These are phyloP conservation scores for Talaromyces proteolyticus DNA, from an alignment of 495 filamentous ascomycete genomes.

Conservation along the genomic window DNA sequence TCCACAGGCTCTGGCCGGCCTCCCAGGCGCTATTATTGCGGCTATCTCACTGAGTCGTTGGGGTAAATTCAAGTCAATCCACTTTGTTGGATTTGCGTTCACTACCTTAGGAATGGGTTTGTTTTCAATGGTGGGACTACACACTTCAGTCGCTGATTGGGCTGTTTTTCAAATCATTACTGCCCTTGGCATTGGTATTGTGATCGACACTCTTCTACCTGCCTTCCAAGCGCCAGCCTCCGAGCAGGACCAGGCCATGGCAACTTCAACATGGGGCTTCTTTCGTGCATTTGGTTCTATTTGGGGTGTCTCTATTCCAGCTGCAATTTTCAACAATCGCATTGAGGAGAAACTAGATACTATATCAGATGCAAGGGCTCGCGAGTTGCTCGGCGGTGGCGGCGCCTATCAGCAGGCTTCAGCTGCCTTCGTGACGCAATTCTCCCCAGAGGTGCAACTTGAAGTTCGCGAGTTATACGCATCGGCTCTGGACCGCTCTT, in stretches of 20 bases:
- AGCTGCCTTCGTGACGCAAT: conserved; percentile 2
- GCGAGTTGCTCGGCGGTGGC: background rate
- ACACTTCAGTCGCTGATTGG: conserved; percentile 17
- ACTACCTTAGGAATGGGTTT: conserved; percentile 35
- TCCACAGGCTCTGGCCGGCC: conserved; percentile 21
- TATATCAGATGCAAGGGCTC: background rate
- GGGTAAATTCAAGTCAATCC: conserved; percentile 40
- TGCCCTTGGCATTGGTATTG: conserved; percentile 23
- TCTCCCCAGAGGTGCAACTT: conserved; percentile 1
- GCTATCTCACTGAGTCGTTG: conserved; percentile 27
- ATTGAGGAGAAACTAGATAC: background rate
- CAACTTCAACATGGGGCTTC: conserved; percentile 39
- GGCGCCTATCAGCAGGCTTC: conserved; percentile 3
- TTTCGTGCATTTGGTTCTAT: conserved; percentile 39
- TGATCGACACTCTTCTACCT: conserved; percentile 24
- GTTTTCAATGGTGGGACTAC: conserved; percentile 25
- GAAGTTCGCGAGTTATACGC: conserved; percentile 12
- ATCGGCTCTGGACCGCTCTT: conserved; percentile 6
- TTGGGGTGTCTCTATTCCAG: conserved; percentile 45
- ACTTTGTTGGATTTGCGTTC: conserved; percentile 27
- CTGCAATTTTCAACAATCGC: conserved; percentile 38
- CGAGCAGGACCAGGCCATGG: conserved; percentile 29
- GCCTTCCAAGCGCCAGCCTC: conserved; percentile 28
- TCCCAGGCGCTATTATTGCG: conserved; percentile 24
- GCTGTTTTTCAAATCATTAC: conserved; percentile 21